Conservation (phyloP, 2,329 filamentous ascomycete genomes). For the Bretziella fagacearum region DNA sequence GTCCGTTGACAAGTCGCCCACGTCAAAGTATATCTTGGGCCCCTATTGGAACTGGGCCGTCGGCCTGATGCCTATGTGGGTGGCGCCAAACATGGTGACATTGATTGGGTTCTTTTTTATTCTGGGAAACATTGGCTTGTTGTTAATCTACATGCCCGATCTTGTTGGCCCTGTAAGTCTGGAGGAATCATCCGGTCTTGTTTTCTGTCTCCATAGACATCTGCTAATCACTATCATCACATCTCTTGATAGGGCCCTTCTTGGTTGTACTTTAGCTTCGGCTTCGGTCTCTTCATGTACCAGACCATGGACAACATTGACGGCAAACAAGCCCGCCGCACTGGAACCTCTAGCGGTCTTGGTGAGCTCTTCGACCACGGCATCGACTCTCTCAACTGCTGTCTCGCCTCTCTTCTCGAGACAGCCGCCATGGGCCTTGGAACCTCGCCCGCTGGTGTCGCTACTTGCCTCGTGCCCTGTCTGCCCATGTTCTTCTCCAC, state of each 20-base stretch:
- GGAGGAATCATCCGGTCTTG: neutral
- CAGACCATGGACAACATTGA: slow-evolving; percentile 99
- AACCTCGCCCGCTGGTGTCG: slow-evolving; percentile 65
- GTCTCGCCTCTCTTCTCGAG: slow-evolving; percentile 75
- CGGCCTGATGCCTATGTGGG: slow-evolving; percentile 80
- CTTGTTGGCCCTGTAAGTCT: slow-evolving; percentile 65
- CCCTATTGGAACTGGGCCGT: slow-evolving; percentile 98
- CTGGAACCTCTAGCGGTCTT: slow-evolving; percentile 82
- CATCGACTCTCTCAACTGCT: slow-evolving; percentile 96
- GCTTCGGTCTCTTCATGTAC: slow-evolving; percentile 93
- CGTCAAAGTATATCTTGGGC: slow-evolving; percentile 83
- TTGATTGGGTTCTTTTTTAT: slow-evolving; percentile 91
- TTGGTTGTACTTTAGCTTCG: slow-evolving; percentile 95
- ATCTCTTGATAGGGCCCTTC: slow-evolving; percentile 75
- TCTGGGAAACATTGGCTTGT: slow-evolving; percentile 56
- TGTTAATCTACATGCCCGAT: slow-evolving; percentile 75
- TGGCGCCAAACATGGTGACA: slow-evolving; percentile 96
- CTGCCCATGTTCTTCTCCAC: slow-evolving; percentile 99
- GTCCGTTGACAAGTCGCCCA: slow-evolving; percentile 83
- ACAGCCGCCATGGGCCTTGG: slow-evolving; percentile 88
- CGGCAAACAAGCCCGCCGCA: slow-evolving; percentile 89
- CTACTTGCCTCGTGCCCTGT: slow-evolving; percentile 80
- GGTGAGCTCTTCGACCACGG: slow-evolving; percentile 98
- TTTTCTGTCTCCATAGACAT: neutral
- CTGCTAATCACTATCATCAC: slow-evolving; percentile 9